Conservation (phyloP, 2,329 filamentous ascomycete species). For the Ophiostoma tasmaniense region DNA sequence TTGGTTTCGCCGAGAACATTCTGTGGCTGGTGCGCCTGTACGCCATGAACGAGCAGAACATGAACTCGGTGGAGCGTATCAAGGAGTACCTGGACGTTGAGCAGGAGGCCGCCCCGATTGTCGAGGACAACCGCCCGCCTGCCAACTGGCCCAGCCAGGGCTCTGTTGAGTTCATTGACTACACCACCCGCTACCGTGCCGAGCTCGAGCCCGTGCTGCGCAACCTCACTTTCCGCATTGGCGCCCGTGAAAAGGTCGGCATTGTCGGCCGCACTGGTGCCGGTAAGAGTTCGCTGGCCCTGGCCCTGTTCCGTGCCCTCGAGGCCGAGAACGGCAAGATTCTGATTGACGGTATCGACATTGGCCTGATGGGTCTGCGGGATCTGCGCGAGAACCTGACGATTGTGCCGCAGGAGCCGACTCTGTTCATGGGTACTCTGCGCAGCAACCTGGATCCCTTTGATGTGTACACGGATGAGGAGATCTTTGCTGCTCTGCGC, state of each 20-base stretch:
- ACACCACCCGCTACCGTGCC: slow-evolving; percentile 79
- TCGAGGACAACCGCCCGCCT: slow-evolving; percentile 69
- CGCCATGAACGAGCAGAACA: slow-evolving; percentile 93
- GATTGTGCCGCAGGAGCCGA: slow-evolving; percentile 95
- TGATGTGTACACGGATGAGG: slow-evolving; percentile 74
- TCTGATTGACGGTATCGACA: slow-evolving; percentile 82
- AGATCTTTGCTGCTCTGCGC: slow-evolving; percentile 78
- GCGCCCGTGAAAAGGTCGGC: slow-evolving; percentile 82
- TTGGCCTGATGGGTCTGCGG: slow-evolving; percentile 81
- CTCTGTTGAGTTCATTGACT: slow-evolving; percentile 77
- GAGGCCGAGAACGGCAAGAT: slow-evolving; percentile 89
- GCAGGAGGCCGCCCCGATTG: slow-evolving; percentile 73
- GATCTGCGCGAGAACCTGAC: slow-evolving; percentile 91
- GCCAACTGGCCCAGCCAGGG: slow-evolving; percentile 79
- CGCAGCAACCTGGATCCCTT: slow-evolving; percentile 92
- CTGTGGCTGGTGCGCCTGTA: slow-evolving; percentile 94
- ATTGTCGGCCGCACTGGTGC: slow-evolving; percentile 94
- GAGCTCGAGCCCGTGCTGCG: slow-evolving; percentile 83
- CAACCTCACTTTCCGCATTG: slow-evolving; percentile 76
- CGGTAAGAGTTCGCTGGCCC: slow-evolving; percentile 88
- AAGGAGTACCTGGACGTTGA: slow-evolving; percentile 97
- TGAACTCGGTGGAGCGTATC: slow-evolving; percentile 97
- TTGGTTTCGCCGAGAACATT: slow-evolving; percentile 94
- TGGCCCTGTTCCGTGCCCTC: slow-evolving; percentile 86
- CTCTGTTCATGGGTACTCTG: slow-evolving; percentile 86